A percentile compares a stretch with the other conserved stretches of the same genome.
Conservation (phyloP, 1,139 yeast species). For the Pichia sp. region DNA sequence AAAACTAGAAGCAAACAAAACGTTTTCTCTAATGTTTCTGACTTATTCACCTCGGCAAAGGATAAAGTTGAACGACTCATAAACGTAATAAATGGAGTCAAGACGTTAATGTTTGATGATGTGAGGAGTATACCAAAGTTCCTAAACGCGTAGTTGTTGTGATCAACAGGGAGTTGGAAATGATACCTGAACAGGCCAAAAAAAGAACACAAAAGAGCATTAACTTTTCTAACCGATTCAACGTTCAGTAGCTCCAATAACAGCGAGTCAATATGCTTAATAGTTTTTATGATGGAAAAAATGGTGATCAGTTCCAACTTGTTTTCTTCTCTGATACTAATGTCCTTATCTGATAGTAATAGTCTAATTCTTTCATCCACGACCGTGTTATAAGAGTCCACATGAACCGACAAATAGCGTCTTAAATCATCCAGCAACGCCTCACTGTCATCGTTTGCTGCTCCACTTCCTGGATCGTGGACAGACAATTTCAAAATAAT, state of each 20-base stretch:
- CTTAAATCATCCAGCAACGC: neutral
- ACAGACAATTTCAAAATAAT: neutral
- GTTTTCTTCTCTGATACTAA: constrained; percentile 17
- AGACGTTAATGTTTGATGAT: constrained; percentile 12
- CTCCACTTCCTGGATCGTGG: neutral
- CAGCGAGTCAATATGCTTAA: constrained; percentile 17
- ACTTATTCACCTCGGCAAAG: constrained; percentile 16
- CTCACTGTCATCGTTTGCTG: neutral
- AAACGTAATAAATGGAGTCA: constrained; percentile 20
- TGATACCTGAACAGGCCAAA: constrained; percentile 26
- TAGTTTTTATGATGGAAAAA: constrained; percentile 20
- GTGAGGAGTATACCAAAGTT: constrained; percentile 25
- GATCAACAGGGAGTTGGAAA: constrained; percentile 25
- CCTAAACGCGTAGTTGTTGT: constrained; percentile 25
- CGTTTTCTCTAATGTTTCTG: constrained; percentile 21
- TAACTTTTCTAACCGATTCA: constrained; percentile 15
- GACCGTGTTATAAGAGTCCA: constrained; percentile 1
- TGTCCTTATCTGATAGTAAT: neutral
- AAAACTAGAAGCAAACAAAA: constrained; percentile 21
- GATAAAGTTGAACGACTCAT: constrained; percentile 14
- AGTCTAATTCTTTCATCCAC: neutral
- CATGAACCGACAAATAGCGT: neutral
- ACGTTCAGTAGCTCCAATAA: constrained; percentile 11
- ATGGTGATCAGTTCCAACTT: constrained; percentile 27
- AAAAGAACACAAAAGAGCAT: constrained; percentile 17